Evolutionary conservation across 2,329 filamentous ascomycete genomes (phyloP), one percentile per base, ranked within the genome.

Genomic region (Fusarium pseudograminearum): DNA sequence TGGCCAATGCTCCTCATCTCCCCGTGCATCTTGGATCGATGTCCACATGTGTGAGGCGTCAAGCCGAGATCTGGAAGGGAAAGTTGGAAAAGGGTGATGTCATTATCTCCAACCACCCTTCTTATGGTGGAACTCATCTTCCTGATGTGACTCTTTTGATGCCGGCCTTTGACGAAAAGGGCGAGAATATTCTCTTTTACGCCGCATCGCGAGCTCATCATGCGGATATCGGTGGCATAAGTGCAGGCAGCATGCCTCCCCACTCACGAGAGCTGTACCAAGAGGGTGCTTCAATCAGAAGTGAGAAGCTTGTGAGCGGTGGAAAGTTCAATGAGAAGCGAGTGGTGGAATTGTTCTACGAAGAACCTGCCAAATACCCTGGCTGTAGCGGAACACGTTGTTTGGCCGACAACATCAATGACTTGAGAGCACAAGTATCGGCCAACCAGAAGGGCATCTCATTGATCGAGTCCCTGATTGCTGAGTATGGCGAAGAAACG

Each of bases 401-500:
- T 77, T 82, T 96, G 2, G 90, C 88, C 15, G 93, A 96, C 76
- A 95, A 95, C 73, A 84, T 96, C 67, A 94, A 93, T 47, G 93
- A 96, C 74, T 81, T 96, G 24, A 93, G 94, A 77, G 93, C 93
- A 0, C 93, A 95, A 76, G 90, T 95, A 6, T 93, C 93, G 0
- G 92, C 92, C 2, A 96, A 96, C 74, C 91, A 93, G 73, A 94
- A 94, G 71, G 93, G 93, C 2, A 95, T 96, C 68, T 91, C 89
- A n/a, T 82, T 96, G 24, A 95, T 96, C 67, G 88, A 87, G 57
- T 85, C 87, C 0, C 81, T 96, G 3, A 94, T 96, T 68, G 85
- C 87, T 20, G 93, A 96, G 73, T 95, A 94, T 72, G 90, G 91
- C 15, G 89, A 93, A 64, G 84, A 90, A 5, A 91, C 91, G 0